Evolutionary conservation across 805 yeast species (phyloP).

Genomic region (Myxozyma neglecta): DNA sequence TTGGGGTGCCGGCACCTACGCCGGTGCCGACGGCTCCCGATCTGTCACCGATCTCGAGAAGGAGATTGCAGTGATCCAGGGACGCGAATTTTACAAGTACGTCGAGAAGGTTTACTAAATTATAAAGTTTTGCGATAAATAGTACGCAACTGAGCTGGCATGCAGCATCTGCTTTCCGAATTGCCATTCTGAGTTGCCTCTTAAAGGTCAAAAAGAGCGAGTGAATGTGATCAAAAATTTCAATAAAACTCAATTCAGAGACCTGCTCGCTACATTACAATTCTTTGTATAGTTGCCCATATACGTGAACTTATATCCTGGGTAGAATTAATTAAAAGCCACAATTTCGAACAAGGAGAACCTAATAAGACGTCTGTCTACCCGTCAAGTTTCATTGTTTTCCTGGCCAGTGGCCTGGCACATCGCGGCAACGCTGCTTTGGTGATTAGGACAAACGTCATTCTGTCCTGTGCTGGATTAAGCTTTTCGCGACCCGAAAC

Average conservation of each 20-base stretch:
- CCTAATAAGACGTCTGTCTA: no score
- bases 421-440: neutral
- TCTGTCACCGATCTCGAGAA: constrained; percentile 62
- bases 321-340: no score
- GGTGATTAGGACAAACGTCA: neutral
- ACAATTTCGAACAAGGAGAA: no score
- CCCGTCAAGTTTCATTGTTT: no score
- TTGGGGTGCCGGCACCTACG: constrained; percentile 84
- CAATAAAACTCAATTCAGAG: no score
- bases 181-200: neutral
- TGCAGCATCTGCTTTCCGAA: neutral
- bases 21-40: constrained; percentile 76
- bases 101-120: constrained; percentile 33
- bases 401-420: neutral
- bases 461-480: neutral
- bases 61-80: constrained; percentile 66
- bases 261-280: no score
- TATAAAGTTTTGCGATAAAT: no score
- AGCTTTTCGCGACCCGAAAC: neutral
- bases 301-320: no score
- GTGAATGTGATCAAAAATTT: neutral
- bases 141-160: neutral
- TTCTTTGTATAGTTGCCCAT: no score
- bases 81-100: constrained; percentile 57
- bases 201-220: neutral